Conservation (phyloP, 495 filamentous ascomycete species). For the Aspergillus mulundensis region DNA sequence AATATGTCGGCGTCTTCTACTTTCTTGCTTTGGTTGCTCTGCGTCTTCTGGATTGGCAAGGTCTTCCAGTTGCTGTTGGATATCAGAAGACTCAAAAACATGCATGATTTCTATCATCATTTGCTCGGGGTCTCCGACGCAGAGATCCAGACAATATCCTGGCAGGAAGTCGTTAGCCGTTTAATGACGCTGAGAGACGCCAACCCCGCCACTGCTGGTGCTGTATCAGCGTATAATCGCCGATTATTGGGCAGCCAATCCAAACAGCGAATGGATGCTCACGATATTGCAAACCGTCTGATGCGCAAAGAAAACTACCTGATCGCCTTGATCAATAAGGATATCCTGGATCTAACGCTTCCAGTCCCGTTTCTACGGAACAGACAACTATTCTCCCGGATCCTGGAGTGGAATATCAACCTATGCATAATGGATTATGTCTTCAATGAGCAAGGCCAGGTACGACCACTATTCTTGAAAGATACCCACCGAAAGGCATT, state of each 20-base stretch:
- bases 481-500: constrained; percentile 73
- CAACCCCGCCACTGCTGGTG: constrained; percentile 76
- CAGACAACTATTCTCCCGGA: constrained; percentile 73
- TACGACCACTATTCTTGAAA: constrained; percentile 77
- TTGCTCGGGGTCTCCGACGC: constrained; percentile 81
- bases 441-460: constrained; percentile 81
- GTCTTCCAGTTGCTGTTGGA: constrained; percentile 71
- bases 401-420: constrained; percentile 83
- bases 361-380: constrained; percentile 79
- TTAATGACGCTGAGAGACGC: constrained; percentile 83
- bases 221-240: constrained; percentile 56
- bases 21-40: constrained; percentile 76
- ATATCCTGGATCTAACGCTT: constrained; percentile 80
- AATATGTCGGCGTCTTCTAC: constrained; percentile 82
- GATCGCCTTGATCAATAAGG: constrained; percentile 95
- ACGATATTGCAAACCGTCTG: constrained; percentile 93
- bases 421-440: constrained; percentile 89
- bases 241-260: constrained; percentile 77
- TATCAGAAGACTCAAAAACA: constrained; percentile 65
- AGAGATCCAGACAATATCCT: constrained; percentile 94
- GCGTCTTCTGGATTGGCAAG: constrained; percentile 83
- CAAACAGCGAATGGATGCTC: constrained; percentile 92
- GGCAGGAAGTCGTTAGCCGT: constrained; percentile 88
- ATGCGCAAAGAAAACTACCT: constrained; percentile 97
- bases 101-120: constrained; percentile 87